These are phyloP conservation scores for Pythium aquatile DNA, from an alignment of 352 stramenopile genomes.

Conservation along the genomic window DNA sequence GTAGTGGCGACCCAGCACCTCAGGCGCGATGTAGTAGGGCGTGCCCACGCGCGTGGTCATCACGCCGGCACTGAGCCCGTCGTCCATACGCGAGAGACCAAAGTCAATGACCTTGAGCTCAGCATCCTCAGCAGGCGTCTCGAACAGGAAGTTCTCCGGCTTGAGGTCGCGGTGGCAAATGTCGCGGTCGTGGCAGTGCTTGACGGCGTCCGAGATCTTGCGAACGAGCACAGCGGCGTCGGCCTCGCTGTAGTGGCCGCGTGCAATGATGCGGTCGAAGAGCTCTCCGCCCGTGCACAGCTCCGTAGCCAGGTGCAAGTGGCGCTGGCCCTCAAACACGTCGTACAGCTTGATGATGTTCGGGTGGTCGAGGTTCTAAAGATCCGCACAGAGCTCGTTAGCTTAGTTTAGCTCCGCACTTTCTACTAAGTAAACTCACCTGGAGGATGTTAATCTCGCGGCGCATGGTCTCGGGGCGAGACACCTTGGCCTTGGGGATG, in stretches of 20 bases:
- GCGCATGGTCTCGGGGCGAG: conserved; percentile 94
- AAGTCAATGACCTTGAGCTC: conserved; percentile 99
- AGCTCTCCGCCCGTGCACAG: conserved; percentile 97
- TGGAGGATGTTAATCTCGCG: conserved; percentile 91
- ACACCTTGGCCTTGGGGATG: conserved; percentile 97
- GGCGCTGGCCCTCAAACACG: conserved; percentile 96
- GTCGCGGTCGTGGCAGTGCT: conserved; percentile 97
- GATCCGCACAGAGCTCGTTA: background rate
- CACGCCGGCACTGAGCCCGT: conserved; percentile 70
- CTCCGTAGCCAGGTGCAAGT: conserved; percentile 97
- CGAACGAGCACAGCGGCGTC: conserved; percentile 94
- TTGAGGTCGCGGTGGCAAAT: conserved; percentile 99
- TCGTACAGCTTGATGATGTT: conserved; percentile 99
- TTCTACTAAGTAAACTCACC: conserved; percentile 30
- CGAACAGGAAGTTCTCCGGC: conserved; percentile 97
- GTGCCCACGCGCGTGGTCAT: conserved; percentile 97
- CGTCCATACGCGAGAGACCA: conserved; percentile 92
- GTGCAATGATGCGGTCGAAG: conserved; percentile 91
- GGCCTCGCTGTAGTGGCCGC: conserved; percentile 95
- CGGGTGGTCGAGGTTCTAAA: conserved; percentile 88
- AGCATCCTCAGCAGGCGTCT: conserved; percentile 84
- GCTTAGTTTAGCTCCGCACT: background rate
- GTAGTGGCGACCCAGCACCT: conserved; percentile 94
- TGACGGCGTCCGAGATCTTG: conserved; percentile 95
- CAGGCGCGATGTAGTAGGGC: conserved; percentile 94